phyloP scores from a whole-genome alignment of 371 early-diverging fungal genomes.

The Mucor racemosus region DNA sequence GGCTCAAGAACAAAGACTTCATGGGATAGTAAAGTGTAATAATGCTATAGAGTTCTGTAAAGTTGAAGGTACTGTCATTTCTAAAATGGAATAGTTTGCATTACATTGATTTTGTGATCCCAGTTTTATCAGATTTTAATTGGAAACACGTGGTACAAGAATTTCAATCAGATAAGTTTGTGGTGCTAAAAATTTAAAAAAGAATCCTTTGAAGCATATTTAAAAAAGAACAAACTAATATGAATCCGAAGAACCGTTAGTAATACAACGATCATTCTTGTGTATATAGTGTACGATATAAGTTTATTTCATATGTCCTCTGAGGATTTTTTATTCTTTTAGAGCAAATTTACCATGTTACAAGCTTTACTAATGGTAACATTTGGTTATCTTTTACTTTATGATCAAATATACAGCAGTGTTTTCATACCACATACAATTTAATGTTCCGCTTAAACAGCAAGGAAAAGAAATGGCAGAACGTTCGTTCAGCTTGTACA shows the following conservation, averaged over 20 bases:
- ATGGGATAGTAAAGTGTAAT: not conserved
- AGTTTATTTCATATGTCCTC: too few species aligned
- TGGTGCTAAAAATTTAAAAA: not conserved
- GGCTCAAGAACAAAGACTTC: not conserved
- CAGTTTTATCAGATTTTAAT: conserved; percentile 1
- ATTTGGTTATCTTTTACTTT: too few species aligned
- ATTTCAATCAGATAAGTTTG: not conserved
- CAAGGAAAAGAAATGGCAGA: not conserved
- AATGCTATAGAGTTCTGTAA: not conserved
- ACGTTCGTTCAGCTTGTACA: not conserved
- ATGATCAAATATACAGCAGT: too few species aligned
- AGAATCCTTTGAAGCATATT: too few species aligned
- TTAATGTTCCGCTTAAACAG: not conserved
- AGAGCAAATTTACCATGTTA: too few species aligned
- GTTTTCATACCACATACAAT: not conserved
- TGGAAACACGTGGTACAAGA: not conserved
- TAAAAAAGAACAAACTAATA: too few species aligned
- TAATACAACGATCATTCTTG: too few species aligned
- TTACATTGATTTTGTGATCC: not conserved
- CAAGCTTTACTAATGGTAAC: too few species aligned
- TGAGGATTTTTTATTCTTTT: too few species aligned
- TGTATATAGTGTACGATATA: too few species aligned
- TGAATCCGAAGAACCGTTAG: too few species aligned
- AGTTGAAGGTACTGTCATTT: not conserved
- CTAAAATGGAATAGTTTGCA: not conserved